A percentile compares a stretch with the other conserved stretches of the same genome.
phyloP scores from a whole-genome alignment of 2,329 filamentous ascomycete genomes.

The Paraphoma sp. region DNA sequence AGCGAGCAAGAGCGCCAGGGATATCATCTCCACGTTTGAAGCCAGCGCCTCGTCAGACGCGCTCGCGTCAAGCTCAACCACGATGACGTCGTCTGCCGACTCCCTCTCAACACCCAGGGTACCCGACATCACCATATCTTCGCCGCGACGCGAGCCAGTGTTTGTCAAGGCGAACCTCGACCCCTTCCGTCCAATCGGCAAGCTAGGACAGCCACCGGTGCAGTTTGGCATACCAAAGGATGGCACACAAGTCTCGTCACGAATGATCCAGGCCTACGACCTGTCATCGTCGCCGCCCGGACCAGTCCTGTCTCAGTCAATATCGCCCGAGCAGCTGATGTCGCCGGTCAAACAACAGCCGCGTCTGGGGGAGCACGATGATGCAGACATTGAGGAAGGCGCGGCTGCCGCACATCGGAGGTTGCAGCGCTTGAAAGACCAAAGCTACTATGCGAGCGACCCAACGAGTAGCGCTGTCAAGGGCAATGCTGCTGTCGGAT shows the following conservation, averaged over 20 bases:
- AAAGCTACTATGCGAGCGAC: conserved; percentile 41
- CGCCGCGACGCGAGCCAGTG: conserved; percentile 29
- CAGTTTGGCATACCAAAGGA: conserved; percentile 37
- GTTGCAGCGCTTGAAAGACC: conserved; percentile 33
- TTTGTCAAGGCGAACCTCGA: conserved; percentile 41
- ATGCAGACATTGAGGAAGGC: conserved; percentile 20
- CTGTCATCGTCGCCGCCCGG: conserved; percentile 39
- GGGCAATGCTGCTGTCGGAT: conserved; percentile 60
- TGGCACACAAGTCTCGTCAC: conserved; percentile 45
- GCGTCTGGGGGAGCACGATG: conserved; percentile 16
- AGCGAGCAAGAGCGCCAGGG: conserved; percentile 67
- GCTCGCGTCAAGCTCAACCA: conserved; percentile 25
- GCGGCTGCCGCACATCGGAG: conserved; percentile 28
- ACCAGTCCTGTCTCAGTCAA: conserved; percentile 17
- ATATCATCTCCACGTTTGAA: conserved; percentile 53
- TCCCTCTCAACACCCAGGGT: conserved; percentile 9
- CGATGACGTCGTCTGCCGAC: conserved; percentile 24
- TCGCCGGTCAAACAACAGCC: conserved; percentile 19
- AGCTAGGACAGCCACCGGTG: conserved; percentile 47
- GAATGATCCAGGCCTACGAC: conserved; percentile 39
- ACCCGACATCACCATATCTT: conserved; percentile 40
- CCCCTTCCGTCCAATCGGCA: conserved; percentile 36
- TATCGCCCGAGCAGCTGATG: conserved; percentile 28
- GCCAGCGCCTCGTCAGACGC: conserved; percentile 22
- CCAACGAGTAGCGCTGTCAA: conserved; percentile 57